A percentile compares a stretch with the other conserved stretches of the same genome.
Evolutionary conservation across 2,329 filamentous ascomycete genomes (phyloP).

Genomic region (Cordyceps cateniannulata): DNA sequence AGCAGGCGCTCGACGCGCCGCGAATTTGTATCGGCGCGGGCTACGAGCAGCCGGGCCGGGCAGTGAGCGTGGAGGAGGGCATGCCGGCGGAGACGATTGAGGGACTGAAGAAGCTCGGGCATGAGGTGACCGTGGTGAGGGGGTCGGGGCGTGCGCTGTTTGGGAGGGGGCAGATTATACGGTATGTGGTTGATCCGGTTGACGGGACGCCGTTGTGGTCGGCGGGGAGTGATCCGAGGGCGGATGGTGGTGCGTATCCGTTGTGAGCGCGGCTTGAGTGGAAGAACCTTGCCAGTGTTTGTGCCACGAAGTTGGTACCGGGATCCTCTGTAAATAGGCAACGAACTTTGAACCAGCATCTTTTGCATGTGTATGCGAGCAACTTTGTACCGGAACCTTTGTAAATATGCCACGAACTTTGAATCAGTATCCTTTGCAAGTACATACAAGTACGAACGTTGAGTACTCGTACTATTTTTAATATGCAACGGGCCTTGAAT

Average conservation of each 20-base stretch:
- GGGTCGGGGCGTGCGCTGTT: constrained; percentile 64
- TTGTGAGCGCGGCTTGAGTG: neutral
- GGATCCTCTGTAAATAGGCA: no score
- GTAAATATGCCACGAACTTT: no score
- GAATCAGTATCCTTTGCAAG: no score
- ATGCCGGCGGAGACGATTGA: constrained; percentile 63
- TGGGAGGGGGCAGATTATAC: constrained; percentile 81
- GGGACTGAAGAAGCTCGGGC: constrained; percentile 63
- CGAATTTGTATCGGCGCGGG: constrained; percentile 80
- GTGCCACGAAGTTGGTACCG: no score
- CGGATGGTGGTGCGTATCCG: constrained; percentile 67
- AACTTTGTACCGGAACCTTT: no score
- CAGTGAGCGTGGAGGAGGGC: constrained; percentile 76
- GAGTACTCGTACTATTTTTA: no score
- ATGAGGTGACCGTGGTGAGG: constrained; percentile 62
- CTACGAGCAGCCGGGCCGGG: constrained; percentile 56
- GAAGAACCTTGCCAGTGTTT: no score
- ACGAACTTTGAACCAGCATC: no score
- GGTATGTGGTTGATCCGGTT: constrained; percentile 62
- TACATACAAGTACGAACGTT: no score
- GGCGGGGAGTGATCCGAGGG: constrained; percentile 80
- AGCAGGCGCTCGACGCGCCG: constrained; percentile 84
- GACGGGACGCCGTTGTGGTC: constrained; percentile 73
- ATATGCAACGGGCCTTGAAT: neutral
- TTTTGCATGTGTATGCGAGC: no score